These are phyloP conservation scores for Mycena belliarum DNA, from an alignment of 768 basidiomycete genomes.

Conservation along the genomic window DNA sequence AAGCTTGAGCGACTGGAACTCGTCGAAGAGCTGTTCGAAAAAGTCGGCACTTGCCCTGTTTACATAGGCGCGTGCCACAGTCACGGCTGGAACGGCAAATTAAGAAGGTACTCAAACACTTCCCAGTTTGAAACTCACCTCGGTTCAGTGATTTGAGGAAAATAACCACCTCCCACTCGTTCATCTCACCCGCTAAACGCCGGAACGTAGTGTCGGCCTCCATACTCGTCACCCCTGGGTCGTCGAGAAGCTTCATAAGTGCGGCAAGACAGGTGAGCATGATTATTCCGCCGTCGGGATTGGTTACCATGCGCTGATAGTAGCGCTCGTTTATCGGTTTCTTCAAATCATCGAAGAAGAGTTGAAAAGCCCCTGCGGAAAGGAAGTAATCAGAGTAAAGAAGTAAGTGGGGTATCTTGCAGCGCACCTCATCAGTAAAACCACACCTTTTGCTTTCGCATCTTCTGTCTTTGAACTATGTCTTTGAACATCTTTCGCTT, in stretches of 20 bases:
- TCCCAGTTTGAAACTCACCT: too few species aligned
- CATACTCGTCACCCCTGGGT: slow-evolving; percentile 5
- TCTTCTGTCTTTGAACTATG: too few species aligned
- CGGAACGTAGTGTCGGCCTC: slow-evolving; percentile 13
- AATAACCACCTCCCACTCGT: slow-evolving; percentile 15
- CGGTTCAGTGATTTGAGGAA: slow-evolving; percentile 10
- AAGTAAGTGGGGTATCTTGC: neutral
- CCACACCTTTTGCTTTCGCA: too few species aligned
- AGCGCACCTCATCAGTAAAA: too few species aligned
- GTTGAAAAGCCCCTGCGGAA: neutral
- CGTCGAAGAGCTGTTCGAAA: slow-evolving; percentile 2
- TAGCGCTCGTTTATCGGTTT: neutral
- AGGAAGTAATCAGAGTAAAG: too few species aligned
- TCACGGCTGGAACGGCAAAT: slow-evolving; percentile 1
- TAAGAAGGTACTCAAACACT: too few species aligned
- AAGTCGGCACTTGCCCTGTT: neutral
- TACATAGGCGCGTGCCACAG: slow-evolving; percentile 6
- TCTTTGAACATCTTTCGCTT: too few species aligned
- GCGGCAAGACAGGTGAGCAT: slow-evolving; percentile 5
- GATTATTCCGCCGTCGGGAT: slow-evolving; percentile 1
- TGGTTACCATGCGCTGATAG: neutral
- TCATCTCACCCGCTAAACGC: neutral
- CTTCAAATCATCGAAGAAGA: neutral
- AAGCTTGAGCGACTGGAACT: neutral
- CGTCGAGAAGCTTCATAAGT: slow-evolving; percentile 12